Base-by-base conservation (phyloP, 1,284 basidiomycete genomes). In the Thecaphora thlaspeos region DNA sequence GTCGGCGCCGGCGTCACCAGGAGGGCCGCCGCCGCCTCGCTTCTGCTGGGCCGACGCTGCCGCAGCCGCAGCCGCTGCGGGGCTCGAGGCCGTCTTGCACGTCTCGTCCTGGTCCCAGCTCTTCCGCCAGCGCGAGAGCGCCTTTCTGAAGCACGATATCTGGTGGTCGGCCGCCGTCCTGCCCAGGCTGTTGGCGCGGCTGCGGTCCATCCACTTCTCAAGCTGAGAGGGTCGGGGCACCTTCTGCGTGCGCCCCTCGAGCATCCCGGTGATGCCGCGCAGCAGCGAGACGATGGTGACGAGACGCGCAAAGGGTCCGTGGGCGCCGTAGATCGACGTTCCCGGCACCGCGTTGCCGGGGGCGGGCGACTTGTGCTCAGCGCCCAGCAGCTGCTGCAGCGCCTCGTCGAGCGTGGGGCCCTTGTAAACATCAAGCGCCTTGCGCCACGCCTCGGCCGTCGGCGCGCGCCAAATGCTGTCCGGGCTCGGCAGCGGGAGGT, bases 231-330 rank as follows among this genome's bases (percentile, higher is more conserved):
- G 51, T 30, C 50, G 57, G 22, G 66, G 34, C 18, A 68, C 69
- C 38, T 41, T 43, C 17, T 24, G 54, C 15, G 54, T 48, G 23
- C 67, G 54, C 3, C 60, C 65, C n/a, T 73, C 69, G 17, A 73
- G 55, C 55, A 73, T 55, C 23, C 67, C 65, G 14, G 71, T 54
- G 45, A 73, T 69, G 42, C 70, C 70, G 8, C 70, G 65, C 45
- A 73, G 60, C 49, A 73, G 48, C n/a, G 70, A 55, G 34, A 70
- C 14, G 18, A 73, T 53, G 55, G 69, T 64, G 21, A 66, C 55
- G 21, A 70, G 47, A 11, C 70, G 57, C 24, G 70, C 70, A 44
- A 73, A 73, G 18, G 70, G 68, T 2, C 70, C 70, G 38, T 69
- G 62, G 28, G 51, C 28, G 30, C 70, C 68, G 9, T 57, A 36